These are phyloP conservation scores for Mycena crocata DNA, from an alignment of 768 basidiomycete genomes.

Conservation along the genomic window DNA sequence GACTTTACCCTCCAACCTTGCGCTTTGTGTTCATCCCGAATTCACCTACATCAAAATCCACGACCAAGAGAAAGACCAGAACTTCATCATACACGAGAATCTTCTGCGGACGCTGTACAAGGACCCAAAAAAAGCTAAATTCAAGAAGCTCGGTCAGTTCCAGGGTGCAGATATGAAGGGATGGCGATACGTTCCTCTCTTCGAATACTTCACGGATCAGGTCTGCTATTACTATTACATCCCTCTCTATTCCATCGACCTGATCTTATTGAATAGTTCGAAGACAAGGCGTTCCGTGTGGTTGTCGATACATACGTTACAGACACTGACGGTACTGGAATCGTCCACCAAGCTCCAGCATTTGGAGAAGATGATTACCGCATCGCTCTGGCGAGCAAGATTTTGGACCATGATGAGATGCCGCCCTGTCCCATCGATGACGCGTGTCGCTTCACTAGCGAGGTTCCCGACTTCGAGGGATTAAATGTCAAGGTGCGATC, in stretches of 20 bases:
- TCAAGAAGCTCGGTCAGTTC: constrained; percentile 89
- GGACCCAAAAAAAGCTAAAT: constrained; percentile 96
- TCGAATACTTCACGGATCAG: constrained; percentile 96
- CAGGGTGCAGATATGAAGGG: constrained; percentile 94
- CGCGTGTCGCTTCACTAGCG: constrained; percentile 84
- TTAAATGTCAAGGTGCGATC: constrained; percentile 84
- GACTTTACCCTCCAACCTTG: constrained; percentile 97
- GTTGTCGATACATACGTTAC: constrained; percentile 94
- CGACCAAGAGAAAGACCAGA: constrained; percentile 86
- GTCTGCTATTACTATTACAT: constrained; percentile 52
- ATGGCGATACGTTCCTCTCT: constrained; percentile 94
- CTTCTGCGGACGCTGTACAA: constrained; percentile 92
- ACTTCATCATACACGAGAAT: constrained; percentile 92
- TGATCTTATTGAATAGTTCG: constrained; percentile 66
- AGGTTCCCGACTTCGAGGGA: constrained; percentile 91
- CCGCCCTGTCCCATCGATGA: constrained; percentile 98
- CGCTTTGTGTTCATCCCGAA: constrained; percentile 95
- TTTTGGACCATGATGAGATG: constrained; percentile 89
- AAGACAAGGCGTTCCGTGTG: constrained; percentile 91
- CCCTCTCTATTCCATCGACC: not conserved
- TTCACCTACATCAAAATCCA: constrained; percentile 97
- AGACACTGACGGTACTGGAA: constrained; percentile 93
- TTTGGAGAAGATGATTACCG: constrained; percentile 99
- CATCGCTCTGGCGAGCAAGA: constrained; percentile 85
- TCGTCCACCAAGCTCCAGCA: constrained; percentile 98